Percentiles rank a stretch among this genome's conserved stretches.
These are phyloP conservation scores for Penicillium sp. DNA, from an alignment of 2,329 filamentous ascomycete genomes.

Conservation along the genomic window DNA sequence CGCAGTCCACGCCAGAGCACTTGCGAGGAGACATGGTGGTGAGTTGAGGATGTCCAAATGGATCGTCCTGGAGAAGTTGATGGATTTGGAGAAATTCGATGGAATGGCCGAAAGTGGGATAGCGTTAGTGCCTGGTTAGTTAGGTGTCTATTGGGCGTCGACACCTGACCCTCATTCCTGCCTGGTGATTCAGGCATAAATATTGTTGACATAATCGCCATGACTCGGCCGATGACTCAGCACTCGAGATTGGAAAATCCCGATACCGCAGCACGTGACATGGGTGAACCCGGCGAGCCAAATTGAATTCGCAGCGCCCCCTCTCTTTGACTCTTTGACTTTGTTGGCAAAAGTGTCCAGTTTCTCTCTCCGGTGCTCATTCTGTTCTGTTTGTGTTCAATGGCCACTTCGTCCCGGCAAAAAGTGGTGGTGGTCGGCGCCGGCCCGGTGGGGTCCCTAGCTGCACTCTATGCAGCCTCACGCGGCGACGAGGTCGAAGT, in stretches of 20 bases:
- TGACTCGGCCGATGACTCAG: not conserved
- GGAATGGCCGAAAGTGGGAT: not conserved
- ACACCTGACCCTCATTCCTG: too few relatives aligned
- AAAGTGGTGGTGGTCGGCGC: constrained; percentile 87
- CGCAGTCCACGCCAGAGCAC: constrained; percentile 82
- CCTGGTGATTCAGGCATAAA: too few relatives aligned
- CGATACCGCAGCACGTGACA: constrained; percentile 10
- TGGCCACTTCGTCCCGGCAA: constrained; percentile 44
- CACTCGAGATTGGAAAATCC: too few relatives aligned
- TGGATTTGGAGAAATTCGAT: not conserved
- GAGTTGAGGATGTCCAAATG: too few relatives aligned
- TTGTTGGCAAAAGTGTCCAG: too few relatives aligned
- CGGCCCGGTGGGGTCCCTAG: constrained; percentile 89
- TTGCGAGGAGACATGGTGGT: constrained; percentile 38
- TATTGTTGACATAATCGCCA: not conserved
- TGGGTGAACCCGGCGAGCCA: not conserved
- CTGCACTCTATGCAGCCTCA: constrained; percentile 88
- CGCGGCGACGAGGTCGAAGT: constrained; percentile 89
- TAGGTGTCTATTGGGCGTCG: not conserved
- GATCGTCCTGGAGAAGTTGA: not conserved
- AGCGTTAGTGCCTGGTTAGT: not conserved
- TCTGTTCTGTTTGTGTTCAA: not conserved
- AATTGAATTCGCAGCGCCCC: too few relatives aligned
- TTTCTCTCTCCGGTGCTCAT: not conserved
- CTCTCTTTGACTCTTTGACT: not conserved